A percentile compares a stretch with the other conserved stretches of the same genome.
phyloP scores from a whole-genome alignment of 2,329 filamentous ascomycete genomes.

The Scedosporium boydii region DNA sequence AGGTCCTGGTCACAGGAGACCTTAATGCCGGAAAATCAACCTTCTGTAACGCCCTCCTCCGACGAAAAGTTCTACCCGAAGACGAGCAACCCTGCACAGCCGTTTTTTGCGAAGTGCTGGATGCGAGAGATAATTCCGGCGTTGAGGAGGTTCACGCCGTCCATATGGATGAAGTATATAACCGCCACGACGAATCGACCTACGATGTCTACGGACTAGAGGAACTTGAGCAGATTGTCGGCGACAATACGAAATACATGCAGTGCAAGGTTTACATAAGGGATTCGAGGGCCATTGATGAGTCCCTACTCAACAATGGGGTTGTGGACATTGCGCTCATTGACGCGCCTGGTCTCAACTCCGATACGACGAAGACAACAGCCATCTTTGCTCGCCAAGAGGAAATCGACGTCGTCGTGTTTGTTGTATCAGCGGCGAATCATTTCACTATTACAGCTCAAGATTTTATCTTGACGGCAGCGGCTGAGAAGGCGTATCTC shows the following conservation, averaged over 20 bases:
- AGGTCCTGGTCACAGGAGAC: slow-evolving; percentile 91
- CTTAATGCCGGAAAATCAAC: slow-evolving; percentile 97
- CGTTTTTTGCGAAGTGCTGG: slow-evolving; percentile 95
- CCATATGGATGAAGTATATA: slow-evolving; percentile 69
- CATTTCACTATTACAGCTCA: slow-evolving; percentile 97
- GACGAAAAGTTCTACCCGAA: slow-evolving; percentile 86
- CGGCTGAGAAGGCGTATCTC: slow-evolving; percentile 94
- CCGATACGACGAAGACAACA: slow-evolving; percentile 92
- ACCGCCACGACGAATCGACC: slow-evolving; percentile 85
- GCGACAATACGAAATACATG: slow-evolving; percentile 78
- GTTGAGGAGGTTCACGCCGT: slow-evolving; percentile 95
- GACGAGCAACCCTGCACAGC: slow-evolving; percentile 97
- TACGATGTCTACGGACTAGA: slow-evolving; percentile 76
- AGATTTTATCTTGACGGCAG: slow-evolving; percentile 93
- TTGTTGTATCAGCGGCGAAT: slow-evolving; percentile 94
- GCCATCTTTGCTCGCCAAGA: slow-evolving; percentile 95
- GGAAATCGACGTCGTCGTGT: slow-evolving; percentile 97
- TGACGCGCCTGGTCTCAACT: slow-evolving; percentile 90
- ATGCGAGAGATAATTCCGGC: slow-evolving; percentile 81
- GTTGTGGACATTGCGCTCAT: slow-evolving; percentile 97
- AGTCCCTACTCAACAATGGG: slow-evolving; percentile 92
- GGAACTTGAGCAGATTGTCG: slow-evolving; percentile 80
- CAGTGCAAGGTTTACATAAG: slow-evolving; percentile 97
- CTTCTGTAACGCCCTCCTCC: slow-evolving; percentile 93
- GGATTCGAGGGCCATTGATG: slow-evolving; percentile 79